Evolutionary conservation across 345 rosid species (phyloP).

Genomic region (Turritis glabra): DNA sequence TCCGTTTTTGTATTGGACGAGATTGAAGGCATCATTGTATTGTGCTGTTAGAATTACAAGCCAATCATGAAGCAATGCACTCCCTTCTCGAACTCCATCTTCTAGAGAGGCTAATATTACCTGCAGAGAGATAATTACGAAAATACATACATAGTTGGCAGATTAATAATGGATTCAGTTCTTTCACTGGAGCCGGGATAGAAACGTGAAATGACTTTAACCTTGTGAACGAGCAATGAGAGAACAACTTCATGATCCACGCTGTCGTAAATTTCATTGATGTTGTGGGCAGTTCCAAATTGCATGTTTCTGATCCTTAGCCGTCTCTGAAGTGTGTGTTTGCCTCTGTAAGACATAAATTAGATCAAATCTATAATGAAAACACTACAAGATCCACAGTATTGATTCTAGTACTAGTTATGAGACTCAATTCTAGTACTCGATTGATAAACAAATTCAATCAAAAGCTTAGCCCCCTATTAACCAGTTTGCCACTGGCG

Average conservation of each 20-base stretch:
- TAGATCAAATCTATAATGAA: conserved; percentile 26
- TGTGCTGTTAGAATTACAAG: conserved; percentile 87
- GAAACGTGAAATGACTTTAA: conserved; percentile 28
- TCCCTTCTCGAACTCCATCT: conserved; percentile 93
- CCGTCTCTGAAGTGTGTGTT: conserved; percentile 71
- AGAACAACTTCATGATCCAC: conserved; percentile 87
- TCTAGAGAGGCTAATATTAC: conserved; percentile 88
- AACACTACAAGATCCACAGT: conserved; percentile 1
- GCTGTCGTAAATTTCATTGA: conserved; percentile 77
- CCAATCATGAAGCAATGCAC: conserved; percentile 95
- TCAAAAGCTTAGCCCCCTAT: not conserved
- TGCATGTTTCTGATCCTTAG: conserved; percentile 89
- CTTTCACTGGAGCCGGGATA: not conserved
- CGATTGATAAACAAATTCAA: not conserved
- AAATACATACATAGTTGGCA: not conserved
- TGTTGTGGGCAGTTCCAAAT: conserved; percentile 70
- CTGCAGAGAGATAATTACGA: conserved; percentile 34
- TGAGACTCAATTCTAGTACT: not conserved
- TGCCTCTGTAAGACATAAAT: conserved; percentile 50
- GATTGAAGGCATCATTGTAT: conserved; percentile 72
- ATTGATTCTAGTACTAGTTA: not conserved
- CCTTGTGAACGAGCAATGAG: conserved; percentile 93
- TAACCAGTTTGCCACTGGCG: conserved; percentile 1
- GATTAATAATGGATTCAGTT: not conserved
- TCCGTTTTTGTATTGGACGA: conserved; percentile 65